These are phyloP conservation scores for Zoysia matrella DNA, from an alignment of 202 grass and related monocot species.

Conservation along the genomic window DNA sequence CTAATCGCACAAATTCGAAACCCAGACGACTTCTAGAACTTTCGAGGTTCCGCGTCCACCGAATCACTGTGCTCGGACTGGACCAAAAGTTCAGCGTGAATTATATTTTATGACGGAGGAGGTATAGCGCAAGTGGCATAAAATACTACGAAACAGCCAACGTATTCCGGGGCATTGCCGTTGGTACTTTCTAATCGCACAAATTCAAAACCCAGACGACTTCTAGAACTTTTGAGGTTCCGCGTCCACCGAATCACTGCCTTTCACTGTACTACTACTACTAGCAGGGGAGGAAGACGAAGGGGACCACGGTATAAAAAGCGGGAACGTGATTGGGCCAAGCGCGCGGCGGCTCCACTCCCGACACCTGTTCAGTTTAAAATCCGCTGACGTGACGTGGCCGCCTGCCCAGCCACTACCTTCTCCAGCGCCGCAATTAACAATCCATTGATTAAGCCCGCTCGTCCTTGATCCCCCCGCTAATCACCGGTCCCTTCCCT, in stretches of 20 bases:
- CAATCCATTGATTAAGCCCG: slow-evolving; percentile 8
- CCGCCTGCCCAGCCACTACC: slow-evolving; percentile 28
- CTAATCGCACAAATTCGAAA: slow-evolving; percentile 2
- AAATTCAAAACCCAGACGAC: slow-evolving; percentile 8
- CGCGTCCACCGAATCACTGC: neutral
- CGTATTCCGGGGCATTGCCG: neutral
- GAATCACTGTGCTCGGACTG: too few species aligned
- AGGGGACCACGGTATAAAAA: slow-evolving; percentile 32
- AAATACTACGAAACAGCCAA: neutral
- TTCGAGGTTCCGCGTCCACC: slow-evolving; percentile 34
- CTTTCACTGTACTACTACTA: neutral
- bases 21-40: slow-evolving; percentile 16
- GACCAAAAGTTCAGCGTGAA: too few species aligned
- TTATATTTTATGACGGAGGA: too few species aligned
- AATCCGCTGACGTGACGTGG: slow-evolving; percentile 42
- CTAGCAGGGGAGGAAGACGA: neutral
- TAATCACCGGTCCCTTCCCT: neutral
- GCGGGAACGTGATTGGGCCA: slow-evolving; percentile 17
- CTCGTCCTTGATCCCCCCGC: neutral
- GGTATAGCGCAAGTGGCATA: neutral
- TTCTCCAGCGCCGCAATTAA: slow-evolving; percentile 33
- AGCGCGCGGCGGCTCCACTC: neutral
- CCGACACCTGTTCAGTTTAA: slow-evolving; percentile 58
- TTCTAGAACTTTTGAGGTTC: slow-evolving; percentile 41
- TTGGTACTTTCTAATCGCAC: neutral